Base-by-base conservation (phyloP, 805 yeast genomes). In the Wickerhamiella slavikovae region DNA sequence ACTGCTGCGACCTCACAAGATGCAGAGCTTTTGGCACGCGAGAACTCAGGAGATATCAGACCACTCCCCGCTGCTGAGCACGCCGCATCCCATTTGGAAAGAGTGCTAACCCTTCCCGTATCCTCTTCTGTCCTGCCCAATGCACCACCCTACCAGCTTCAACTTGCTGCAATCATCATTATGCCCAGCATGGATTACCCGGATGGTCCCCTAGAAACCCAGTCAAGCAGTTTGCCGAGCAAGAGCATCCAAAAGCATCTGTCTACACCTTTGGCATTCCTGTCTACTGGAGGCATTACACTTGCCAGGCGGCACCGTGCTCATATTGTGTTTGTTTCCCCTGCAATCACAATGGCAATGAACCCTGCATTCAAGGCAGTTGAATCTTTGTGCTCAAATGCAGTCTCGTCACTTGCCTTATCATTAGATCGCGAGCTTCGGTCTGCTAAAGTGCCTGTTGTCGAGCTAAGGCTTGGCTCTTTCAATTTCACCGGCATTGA, bases 181-280 rank as follows among this genome's bases (percentile, higher is more conserved):
- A 54, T 78, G 3, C 92, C 93, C 0, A 76, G 68, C 39, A 58
- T 71, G 33, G 66, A 60, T 41, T 71, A 66, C 49, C 76, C 78
- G 3, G 49, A 67, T 3, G 82, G 80, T 0, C 78, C 79, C 1
- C 54, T 71, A 14, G 79, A 73, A 38, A 56, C 64, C 27, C 50
- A 68, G n/a, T 41, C 63, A 8, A 45, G 58, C 10, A 49, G 54
- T 9, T 57, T 64, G n/a, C 68, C 78, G 78, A 44, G 46, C 12
- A 55, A 54, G 3, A 51, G 56, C 15, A 35, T 71, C 17, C 52
- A 57, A 35, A 57, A 63, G 11, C 57, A 68, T 30, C 38, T 67
- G 2, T 40, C 60, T 18, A 48, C 64, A 6, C 68, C 72, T 19
- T 42, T 68, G 27, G 61, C 60, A 27, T 45, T 74, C 17, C 49